Evolutionary conservation across 257 asterid species (phyloP), one percentile per base, ranked within the genome.

Genomic region (Buddleja alternifolia): DNA sequence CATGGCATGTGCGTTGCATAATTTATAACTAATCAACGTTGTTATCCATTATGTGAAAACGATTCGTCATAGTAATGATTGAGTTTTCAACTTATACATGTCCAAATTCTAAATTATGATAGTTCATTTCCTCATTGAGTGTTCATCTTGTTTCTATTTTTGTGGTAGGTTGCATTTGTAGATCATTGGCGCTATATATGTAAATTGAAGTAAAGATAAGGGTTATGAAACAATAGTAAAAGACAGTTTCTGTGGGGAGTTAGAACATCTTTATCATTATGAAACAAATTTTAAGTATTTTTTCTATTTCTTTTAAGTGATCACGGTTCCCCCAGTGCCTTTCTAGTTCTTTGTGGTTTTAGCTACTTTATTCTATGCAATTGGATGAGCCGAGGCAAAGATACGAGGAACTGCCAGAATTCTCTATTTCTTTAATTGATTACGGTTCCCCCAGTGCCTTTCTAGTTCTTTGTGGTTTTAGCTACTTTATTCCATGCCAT

Each of bases 321-420:
- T 52, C 47, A n/a, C n/a, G n/a, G n/a, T n/a, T n/a, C n/a, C n/a
- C n/a, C n/a, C n/a, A n/a, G n/a, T 42, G 21, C 11, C n/a, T n/a
- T n/a, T n/a, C 29, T 57, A 44, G 59, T 51, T 37, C 42, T 17
- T 60, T 61, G 59, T 24, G 54, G 50, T 45, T 42, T 70, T 67
- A 66, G 61, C 67, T 58, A 57, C 37, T 72, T 60, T 65, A 48
- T 67, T 74, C 42, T 52, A 64, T 93, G 85, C 84, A 94, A 97
- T 81, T 94, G 85, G 99, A 94, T 63, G 99, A 94, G 80, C 89
- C 90, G 80, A 89, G 97, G 82, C 97, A 94, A 80, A 89, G 91
- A 77, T 94, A 91, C 3, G 97, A 94, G 81, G 97, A 92, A 77
- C 75, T 94, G 86, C 97, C 99, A 17, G 96, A 84, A 72, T 87